Evolutionary conservation across 768 basidiomycete species (phyloP).

Genomic region (Hydnum rufescens): DNA sequence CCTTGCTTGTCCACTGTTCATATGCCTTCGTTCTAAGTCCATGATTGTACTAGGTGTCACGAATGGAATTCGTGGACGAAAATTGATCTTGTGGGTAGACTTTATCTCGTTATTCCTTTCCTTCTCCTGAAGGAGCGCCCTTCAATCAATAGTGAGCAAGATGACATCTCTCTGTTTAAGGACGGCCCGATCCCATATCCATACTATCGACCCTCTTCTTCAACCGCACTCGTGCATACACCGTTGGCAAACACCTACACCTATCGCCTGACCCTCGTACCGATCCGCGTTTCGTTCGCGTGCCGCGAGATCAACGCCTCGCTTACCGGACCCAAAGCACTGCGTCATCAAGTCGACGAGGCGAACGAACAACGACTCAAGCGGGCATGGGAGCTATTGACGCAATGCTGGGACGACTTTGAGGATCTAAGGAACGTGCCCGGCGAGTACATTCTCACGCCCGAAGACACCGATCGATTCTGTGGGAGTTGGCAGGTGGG

Average conservation of each 20-base stretch:
- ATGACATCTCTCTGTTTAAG: constrained; percentile 8
- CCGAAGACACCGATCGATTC: constrained; percentile 42
- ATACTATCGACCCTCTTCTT: too few species aligned
- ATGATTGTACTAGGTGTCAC: constrained; percentile 27
- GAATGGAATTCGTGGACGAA: constrained; percentile 66
- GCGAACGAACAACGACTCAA: constrained; percentile 45
- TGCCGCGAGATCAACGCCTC: constrained; percentile 62
- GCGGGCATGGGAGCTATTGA: constrained; percentile 66
- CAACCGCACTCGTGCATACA: too few species aligned
- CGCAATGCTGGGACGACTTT: constrained; percentile 69
- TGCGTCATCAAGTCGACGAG: constrained; percentile 32
- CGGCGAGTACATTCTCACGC: constrained; percentile 16
- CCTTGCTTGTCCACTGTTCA: neutral
- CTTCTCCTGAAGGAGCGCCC: constrained; percentile 17
- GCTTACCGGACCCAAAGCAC: constrained; percentile 60
- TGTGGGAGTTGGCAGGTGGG: constrained; percentile 73
- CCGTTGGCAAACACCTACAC: too few species aligned
- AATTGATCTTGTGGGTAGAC: constrained; percentile 53
- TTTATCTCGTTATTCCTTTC: constrained; percentile 30
- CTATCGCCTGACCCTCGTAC: constrained; percentile 29
- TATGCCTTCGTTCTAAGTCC: neutral
- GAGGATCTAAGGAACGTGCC: constrained; percentile 35
- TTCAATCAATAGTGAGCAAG: neutral
- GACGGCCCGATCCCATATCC: constrained; percentile 7
- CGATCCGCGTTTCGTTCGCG: constrained; percentile 52